Base-by-base conservation (phyloP, 75 land plant species). In the Pinus albicaulis region DNA sequence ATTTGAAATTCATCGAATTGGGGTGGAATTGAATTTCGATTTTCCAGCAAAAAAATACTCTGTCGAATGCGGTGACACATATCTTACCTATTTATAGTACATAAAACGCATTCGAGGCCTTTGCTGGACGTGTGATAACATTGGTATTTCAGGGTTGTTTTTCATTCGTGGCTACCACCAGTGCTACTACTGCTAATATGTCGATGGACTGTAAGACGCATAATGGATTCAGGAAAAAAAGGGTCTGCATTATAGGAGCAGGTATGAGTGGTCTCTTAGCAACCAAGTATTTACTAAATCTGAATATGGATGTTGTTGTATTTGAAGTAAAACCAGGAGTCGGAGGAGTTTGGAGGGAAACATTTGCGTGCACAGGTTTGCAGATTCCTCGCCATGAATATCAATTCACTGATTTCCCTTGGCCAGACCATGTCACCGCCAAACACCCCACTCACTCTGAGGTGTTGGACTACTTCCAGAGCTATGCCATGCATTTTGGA, bases 371-470 rank as follows among this genome's bases (percentile, higher is more conserved):
- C 15, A 93, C 96, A 19, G 79, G 79, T 63, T 89, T 93, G 22
- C 96, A 93, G 73, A 91, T 88, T 14, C 84, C 83, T 55, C 79
- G 88, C 16, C 34, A 48, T 28, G 91, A 84, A 70, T 93, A 85
- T 72, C 87, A 91, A 82, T 93, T 93, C 83, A 81, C 88, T 28
- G 96, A 93, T 73, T 93, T 78, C 68, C 92, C 86, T 1, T 93
- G 96, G 96, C 80, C 84, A 31, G 70, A 74, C 1, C 36, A 82
- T 19, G 81, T 74, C 5, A 71, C 84, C 53, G 13, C 78, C 4
- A 16, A n/a, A 22, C 82, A 82, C 62, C 93, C 95, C 48, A 78
- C 84, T 13, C 77, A 82, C 64, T 0, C 2, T 22, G 86, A 93
- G 74, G 82, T 93, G 11, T 20, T 89, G 82, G 92, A 93, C 7